Evolutionary conservation across 2,329 filamentous ascomycete genomes (phyloP).

Genomic region (Cadophora sp.): DNA sequence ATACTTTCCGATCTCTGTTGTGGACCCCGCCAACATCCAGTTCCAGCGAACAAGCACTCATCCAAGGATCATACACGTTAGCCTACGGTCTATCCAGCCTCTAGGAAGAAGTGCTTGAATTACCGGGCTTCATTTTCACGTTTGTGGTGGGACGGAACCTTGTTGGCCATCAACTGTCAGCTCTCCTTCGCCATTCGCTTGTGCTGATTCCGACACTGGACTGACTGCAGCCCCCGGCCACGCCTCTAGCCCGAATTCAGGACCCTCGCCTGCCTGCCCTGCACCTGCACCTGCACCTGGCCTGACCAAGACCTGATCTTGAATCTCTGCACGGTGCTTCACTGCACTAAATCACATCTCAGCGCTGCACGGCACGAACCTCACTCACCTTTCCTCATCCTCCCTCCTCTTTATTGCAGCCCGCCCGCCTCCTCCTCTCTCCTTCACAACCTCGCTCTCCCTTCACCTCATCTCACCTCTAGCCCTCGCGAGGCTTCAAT

Average conservation of each 20-base stretch:
- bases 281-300: background rate
- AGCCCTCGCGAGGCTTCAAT: background rate
- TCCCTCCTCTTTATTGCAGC: background rate
- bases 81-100: background rate
- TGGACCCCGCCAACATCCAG: background rate
- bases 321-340: background rate
- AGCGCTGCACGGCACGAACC: background rate
- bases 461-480: background rate
- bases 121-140: background rate
- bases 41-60: slow-evolving; percentile 1
- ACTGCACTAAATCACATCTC: too few species aligned
- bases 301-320: background rate
- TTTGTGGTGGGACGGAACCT: background rate
- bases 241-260: background rate
- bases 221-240: too few species aligned
- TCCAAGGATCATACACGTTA: slow-evolving; percentile 11
- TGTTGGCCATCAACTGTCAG: background rate
- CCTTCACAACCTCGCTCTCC: background rate
- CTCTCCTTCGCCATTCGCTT: slow-evolving; percentile 2
- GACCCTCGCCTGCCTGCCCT: background rate
- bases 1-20: background rate
- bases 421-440: background rate
- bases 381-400: background rate
- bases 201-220: background rate
- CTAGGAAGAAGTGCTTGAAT: background rate